Evolutionary conservation across 805 yeast genomes (phyloP).

Genomic region (Komagataella pastoris): DNA sequence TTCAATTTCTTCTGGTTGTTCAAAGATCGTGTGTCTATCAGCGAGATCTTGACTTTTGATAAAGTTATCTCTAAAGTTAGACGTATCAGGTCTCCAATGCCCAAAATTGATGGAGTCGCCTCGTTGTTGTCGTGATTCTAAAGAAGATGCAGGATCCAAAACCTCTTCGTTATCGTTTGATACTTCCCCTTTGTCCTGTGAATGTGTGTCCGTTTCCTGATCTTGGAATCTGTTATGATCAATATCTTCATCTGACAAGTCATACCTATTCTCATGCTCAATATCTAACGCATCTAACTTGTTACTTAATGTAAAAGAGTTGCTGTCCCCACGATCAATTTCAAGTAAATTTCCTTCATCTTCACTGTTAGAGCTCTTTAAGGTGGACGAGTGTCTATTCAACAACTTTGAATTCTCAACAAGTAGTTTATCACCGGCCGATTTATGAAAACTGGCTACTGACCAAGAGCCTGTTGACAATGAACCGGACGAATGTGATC

Average conservation of each 20-base stretch:
- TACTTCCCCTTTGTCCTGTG: neutral
- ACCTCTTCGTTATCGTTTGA: neutral
- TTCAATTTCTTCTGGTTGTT: constrained; percentile 13
- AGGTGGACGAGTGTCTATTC: constrained; percentile 1
- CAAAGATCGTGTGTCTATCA: constrained; percentile 13
- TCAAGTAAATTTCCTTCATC: neutral
- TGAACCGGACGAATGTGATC: constrained; percentile 13
- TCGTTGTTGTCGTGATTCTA: constrained; percentile 10
- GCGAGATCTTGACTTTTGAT: constrained; percentile 29
- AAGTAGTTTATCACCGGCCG: neutral
- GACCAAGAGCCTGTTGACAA: constrained; percentile 18
- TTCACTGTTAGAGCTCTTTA: neutral
- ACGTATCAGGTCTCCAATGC: constrained; percentile 48
- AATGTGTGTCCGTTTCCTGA: neutral
- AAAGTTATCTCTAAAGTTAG: constrained; percentile 31
- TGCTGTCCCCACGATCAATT: neutral
- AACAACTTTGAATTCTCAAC: constrained; percentile 3
- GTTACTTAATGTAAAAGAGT: neutral
- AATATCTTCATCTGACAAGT: neutral
- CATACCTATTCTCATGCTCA: neutral
- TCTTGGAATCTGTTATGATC: neutral
- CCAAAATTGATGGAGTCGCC: constrained; percentile 30
- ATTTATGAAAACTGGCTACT: constrained; percentile 9
- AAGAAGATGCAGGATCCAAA: neutral
- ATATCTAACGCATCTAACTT: neutral